phyloP scores from a whole-genome alignment of 352 stramenopile genomes.

The Phytophthora lateralis region DNA sequence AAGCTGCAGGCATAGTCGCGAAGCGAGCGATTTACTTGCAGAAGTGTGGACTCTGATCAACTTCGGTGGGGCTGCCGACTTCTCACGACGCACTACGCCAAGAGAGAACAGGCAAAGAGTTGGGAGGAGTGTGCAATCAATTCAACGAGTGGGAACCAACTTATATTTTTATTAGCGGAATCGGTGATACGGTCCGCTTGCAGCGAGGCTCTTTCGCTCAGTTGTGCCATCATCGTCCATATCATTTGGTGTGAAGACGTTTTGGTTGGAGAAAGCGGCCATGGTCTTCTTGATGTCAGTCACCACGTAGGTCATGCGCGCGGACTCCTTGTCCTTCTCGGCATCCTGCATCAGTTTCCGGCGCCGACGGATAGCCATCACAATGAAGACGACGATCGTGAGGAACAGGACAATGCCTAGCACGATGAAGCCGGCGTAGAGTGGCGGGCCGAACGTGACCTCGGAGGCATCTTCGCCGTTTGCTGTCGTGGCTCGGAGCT shows the following conservation, averaged over 20 bases:
- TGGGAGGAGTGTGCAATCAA: conserved; percentile 14
- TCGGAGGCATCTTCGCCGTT: conserved; percentile 36
- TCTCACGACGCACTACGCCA: conserved; percentile 1
- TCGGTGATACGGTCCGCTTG: conserved; percentile 35
- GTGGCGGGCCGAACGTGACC: conserved; percentile 35
- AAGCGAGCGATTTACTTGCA: conserved; percentile 19
- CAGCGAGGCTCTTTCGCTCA: conserved; percentile 24
- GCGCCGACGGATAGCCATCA: conserved; percentile 46
- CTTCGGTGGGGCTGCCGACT: conserved; percentile 1
- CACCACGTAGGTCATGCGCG: conserved; percentile 25
- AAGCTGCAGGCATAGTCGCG: conserved; percentile 76
- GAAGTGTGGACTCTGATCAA: conserved; percentile 8
- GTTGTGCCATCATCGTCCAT: conserved; percentile 12
- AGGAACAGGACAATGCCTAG: conserved; percentile 29
- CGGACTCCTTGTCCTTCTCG: conserved; percentile 42
- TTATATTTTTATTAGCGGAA: conserved; percentile 34
- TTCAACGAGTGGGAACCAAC: conserved; percentile 25
- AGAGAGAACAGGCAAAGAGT: conserved; percentile 4
- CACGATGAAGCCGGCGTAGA: conserved; percentile 33
- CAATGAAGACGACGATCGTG: conserved; percentile 52
- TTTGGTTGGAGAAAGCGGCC: conserved; percentile 24
- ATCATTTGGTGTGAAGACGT: conserved; percentile 18
- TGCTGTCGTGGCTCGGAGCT: conserved; percentile 39
- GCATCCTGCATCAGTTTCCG: conserved; percentile 34
- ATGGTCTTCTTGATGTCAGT: conserved; percentile 38